Evolutionary conservation across 352 stramenopile species (phyloP), one percentile per base, ranked within the genome.

Genomic region (Globisporangium cylindrosporum): DNA sequence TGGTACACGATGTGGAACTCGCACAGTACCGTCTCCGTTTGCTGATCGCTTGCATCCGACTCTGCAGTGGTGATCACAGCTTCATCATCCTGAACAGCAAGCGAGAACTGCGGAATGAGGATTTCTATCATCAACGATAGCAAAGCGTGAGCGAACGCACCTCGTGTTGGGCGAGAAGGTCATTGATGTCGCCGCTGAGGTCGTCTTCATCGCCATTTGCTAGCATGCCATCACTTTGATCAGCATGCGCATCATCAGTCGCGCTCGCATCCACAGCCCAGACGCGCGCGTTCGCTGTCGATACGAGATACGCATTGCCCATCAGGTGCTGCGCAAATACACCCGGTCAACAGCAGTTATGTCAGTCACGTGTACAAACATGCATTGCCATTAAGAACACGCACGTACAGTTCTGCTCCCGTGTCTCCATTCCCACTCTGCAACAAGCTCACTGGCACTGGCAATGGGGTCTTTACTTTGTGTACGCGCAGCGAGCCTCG

Each of bases 1-100:
- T 93, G 87, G 69, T 83, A 95, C 32, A 93, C 84, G 59, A 95
- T 88, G 74, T 95, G 88, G 70, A 92, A 92, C 43, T 93, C 85
- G 51, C 86, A 73, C 22, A 93, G 32, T n/a, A 81, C 71, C 9
- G 66, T 78, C 32, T 80, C 58, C 15, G 54, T 60, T 22, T 57
- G 27, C 43, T 46, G 7, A 10, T 20, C 29, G 22, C 41, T 22
- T 2, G 18, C n/a, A 22, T 25, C 57, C 32, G 8, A 3, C 15
- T 7, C 51, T 32, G 49, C 53, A 27, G 62, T 8, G 0, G 6
- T 18, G 25, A 70, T 49, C n/a, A 73, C 34, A 10, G 59, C 62
- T 8, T 56, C 59, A 2, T 73, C 70, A 20, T 63, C 36, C 27
- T 56, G 5, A 22, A 5, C 4, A 63, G 18, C 8, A 29, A 32